Evolutionary conservation across 805 yeast species (phyloP).

Genomic region (Pichia nakasei): DNA sequence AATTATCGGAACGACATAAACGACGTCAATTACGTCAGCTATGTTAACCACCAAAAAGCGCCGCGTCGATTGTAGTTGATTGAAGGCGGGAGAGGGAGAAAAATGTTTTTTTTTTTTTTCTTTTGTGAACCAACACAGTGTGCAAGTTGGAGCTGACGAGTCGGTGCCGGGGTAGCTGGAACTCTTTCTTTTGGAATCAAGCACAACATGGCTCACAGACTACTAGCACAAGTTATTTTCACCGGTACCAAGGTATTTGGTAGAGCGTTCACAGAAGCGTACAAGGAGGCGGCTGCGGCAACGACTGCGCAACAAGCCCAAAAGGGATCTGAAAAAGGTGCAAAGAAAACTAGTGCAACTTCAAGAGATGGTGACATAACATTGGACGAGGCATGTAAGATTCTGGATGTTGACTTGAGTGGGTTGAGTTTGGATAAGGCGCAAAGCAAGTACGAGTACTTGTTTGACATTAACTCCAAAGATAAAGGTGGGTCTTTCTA

Average conservation of each 20-base stretch:
- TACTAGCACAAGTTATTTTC: constrained; percentile 77
- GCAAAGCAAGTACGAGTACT: constrained; percentile 64
- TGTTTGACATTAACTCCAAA: constrained; percentile 82
- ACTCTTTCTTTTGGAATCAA: too few relatives aligned
- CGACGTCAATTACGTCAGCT: too few relatives aligned
- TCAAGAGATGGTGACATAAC: constrained; percentile 69
- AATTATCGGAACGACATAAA: too few relatives aligned
- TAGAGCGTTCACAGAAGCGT: constrained; percentile 92
- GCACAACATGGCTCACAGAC: constrained; percentile 74
- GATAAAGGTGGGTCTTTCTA: constrained; percentile 96
- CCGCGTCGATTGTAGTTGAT: too few relatives aligned
- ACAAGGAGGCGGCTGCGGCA: constrained; percentile 91
- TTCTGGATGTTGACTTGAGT: constrained; percentile 65
- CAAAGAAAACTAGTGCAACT: constrained; percentile 35
- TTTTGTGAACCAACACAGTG: too few relatives aligned
- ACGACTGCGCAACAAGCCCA: constrained; percentile 55
- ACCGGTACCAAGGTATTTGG: constrained; percentile 97
- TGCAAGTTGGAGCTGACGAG: too few relatives aligned
- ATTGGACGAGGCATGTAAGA: constrained; percentile 85
- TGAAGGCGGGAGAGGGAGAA: too few relatives aligned
- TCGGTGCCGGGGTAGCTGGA: too few relatives aligned
- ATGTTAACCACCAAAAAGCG: too few relatives aligned
- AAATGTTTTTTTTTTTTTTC: too few relatives aligned
- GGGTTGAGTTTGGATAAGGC: constrained; percentile 49
- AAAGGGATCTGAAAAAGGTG: constrained; percentile 10